Conservation (phyloP, 345 rosid species). For the Linum trigynum region DNA sequence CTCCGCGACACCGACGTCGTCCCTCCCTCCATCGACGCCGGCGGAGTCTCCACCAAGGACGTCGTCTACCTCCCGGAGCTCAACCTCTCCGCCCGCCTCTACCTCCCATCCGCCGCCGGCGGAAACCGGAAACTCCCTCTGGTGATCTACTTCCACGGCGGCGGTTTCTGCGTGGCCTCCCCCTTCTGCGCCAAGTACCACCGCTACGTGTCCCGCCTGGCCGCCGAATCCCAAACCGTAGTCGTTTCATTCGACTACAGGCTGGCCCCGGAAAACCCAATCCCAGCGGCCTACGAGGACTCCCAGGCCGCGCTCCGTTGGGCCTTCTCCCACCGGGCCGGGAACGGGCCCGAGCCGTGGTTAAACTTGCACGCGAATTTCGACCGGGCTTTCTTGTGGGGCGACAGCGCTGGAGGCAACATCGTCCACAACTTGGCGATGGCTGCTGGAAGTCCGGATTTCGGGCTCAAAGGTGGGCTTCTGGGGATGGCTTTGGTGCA, state of each 20-base stretch:
- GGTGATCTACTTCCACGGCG: slow-evolving; percentile 50
- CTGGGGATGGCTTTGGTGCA: slow-evolving; percentile 15
- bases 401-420: slow-evolving; percentile 17
- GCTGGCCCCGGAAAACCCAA: no score
- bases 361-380: slow-evolving; percentile 14
- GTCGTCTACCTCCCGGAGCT: slow-evolving; percentile 11
- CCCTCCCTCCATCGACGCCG: slow-evolving; percentile 29
- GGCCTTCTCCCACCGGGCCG: slow-evolving; percentile 15
- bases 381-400: slow-evolving; percentile 6
- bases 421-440: slow-evolving; percentile 15
- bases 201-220: slow-evolving; percentile 2
- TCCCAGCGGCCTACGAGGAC: no score
- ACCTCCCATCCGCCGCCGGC: slow-evolving; percentile 27
- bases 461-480: slow-evolving; percentile 1
- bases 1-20: slow-evolving; percentile 27
- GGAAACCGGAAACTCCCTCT: slow-evolving; percentile 29
- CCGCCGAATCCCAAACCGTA: slow-evolving; percentile 19
- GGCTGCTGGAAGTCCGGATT: slow-evolving; percentile 5
- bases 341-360: slow-evolving; percentile 2
- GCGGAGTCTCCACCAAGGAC: slow-evolving; percentile 40
- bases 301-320: slow-evolving; percentile 30
- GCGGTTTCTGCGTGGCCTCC: neutral
- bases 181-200: slow-evolving; percentile 31
- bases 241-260: slow-evolving; percentile 30
- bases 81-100: slow-evolving; percentile 9